Evolutionary conservation across 306 rosid genomes (phyloP).

Genomic region (Casuarina glauca): DNA sequence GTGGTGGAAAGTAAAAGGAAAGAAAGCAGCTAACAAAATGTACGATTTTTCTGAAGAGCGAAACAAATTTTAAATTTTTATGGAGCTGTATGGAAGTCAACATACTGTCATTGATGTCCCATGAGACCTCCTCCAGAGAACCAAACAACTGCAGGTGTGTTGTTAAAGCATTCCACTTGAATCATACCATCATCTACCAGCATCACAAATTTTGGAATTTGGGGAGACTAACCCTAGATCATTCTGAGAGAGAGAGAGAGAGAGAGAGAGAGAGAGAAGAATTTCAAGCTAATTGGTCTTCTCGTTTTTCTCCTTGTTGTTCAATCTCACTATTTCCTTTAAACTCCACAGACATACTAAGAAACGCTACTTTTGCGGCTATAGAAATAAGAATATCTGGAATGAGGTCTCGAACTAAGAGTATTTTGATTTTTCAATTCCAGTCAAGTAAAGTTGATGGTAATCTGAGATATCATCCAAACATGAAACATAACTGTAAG

Average conservation of each 20-base stretch:
- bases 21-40: too few relatives aligned
- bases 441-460: not conserved
- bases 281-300: not conserved
- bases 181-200: not conserved
- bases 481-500: not conserved
- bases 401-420: not conserved
- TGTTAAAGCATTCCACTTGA: not conserved
- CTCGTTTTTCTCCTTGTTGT: not conserved
- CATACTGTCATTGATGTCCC: not conserved
- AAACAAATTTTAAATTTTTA: not conserved
- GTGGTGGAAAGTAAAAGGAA: too few relatives aligned
- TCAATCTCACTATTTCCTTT: not conserved
- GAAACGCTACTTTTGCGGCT: not conserved
- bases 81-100: not conserved
- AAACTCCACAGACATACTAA: not conserved
- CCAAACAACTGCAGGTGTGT: not conserved
- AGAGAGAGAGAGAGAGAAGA: not conserved
- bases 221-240: not conserved
- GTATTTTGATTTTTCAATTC: not conserved
- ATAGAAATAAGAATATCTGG: not conserved
- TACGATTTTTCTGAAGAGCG: not conserved
- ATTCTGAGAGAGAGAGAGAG: not conserved
- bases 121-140: too few relatives aligned
- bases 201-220: not conserved
- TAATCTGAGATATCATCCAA: not conserved